Base-by-base conservation (phyloP, 2,329 filamentous ascomycete species). In the Zymoseptoria crescenta region DNA sequence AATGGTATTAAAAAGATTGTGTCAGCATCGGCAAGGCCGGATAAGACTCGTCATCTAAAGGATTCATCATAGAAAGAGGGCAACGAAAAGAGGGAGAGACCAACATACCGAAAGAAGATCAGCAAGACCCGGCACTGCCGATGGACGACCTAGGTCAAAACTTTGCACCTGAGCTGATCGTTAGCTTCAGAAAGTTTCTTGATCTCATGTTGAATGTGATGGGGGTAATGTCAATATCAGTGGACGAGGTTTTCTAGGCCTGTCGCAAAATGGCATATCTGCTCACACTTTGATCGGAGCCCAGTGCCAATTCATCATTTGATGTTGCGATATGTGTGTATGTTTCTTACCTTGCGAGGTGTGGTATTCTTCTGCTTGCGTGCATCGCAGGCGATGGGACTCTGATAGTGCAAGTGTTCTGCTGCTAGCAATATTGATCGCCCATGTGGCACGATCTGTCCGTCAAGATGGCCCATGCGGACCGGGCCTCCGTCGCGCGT, bases 181-280 rank as follows among this genome's bases (percentile, higher is more conserved):
- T 53, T 41, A 56, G 57, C 54, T 29, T 49, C 28, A 45, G 16
- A 45, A 8, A 19, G 8, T 7, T 20, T 16, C 20, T 35, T n/a
- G 28, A 41, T 41, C 30, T 21, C 53, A 52, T 59, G 45, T 59
- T 56, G 55, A 52, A 55, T 50, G 52, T 48, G 19, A 50, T 30
- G 54, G 20, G 41, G 48, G 19, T 6, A 52, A 35, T 28, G 55
- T 64, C 59, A 30, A 62, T 52, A 67, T 75, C 73, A 75, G 73
- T 74, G 72, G 73, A 73, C 73, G 70, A 75, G 73, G 73, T 75
- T 75, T 75, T 74, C 73, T 74, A 74, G 72, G 73, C 73, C 73
- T 75, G 73, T 73, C 73, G 63, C 73, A 73, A 65, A 73, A 59
- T 69, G 70, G 72, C 66, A 59, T 72, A 67, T 72, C 68, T 63